Evolutionary conservation across 2,329 filamentous ascomycete species (phyloP).

Genomic region (Eurotiales sp.): DNA sequence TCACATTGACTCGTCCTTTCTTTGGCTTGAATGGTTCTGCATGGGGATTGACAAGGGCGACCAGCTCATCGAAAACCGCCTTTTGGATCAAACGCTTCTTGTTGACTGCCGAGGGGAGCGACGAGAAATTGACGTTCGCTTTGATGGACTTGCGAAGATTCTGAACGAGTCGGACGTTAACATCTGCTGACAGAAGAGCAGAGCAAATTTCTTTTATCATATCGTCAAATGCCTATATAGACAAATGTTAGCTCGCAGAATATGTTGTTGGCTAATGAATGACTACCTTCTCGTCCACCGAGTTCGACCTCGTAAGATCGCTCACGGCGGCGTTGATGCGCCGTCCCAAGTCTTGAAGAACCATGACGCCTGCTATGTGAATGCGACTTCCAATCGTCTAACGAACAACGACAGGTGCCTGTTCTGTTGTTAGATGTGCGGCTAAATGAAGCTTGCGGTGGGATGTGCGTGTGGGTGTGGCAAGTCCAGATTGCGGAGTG

Average conservation of each 20-base stretch:
- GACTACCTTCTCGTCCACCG: conserved; percentile 87
- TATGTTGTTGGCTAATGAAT: background rate
- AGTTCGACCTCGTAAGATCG: conserved; percentile 85
- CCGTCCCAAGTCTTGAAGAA: conserved; percentile 97
- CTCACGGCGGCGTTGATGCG: conserved; percentile 96
- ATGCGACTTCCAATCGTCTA: background rate
- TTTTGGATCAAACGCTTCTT: conserved; percentile 99
- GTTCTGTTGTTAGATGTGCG: background rate
- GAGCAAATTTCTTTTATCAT: conserved; percentile 99
- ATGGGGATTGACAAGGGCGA: conserved; percentile 92
- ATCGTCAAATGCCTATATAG: conserved; percentile 75
- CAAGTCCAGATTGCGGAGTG: conserved; percentile 13
- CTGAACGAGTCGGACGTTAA: conserved; percentile 91
- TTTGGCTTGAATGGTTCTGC: conserved; percentile 94
- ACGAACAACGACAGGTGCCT: background rate
- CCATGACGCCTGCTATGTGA: conserved; percentile 59
- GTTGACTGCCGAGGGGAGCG: conserved; percentile 85
- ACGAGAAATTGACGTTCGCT: conserved; percentile 86
- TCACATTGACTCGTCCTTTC: conserved; percentile 93
- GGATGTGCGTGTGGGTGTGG: conserved; percentile 12
- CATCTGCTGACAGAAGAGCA: conserved; percentile 92
- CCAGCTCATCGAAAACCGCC: conserved; percentile 93
- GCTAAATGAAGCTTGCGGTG: conserved; percentile 1
- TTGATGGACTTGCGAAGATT: conserved; percentile 92
- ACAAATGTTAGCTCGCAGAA: conserved; percentile 12